These are phyloP conservation scores for Xylariomycetidae sp. DNA, from an alignment of 2,329 filamentous ascomycete genomes.

Conservation along the genomic window DNA sequence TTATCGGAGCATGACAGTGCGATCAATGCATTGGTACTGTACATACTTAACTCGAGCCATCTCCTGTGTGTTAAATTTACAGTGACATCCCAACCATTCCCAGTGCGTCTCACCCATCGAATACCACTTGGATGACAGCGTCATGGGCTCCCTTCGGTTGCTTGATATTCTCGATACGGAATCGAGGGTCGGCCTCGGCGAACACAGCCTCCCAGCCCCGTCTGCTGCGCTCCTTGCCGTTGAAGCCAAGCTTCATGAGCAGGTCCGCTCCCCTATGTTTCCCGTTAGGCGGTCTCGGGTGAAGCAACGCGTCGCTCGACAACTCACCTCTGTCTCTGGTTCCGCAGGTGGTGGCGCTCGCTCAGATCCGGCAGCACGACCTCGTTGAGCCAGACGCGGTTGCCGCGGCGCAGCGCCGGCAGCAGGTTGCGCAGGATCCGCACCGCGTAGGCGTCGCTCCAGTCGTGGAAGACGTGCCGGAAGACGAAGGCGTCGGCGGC, in stretches of 20 bases:
- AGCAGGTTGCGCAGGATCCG: slow-evolving; percentile 25
- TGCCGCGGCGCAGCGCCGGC: slow-evolving; percentile 21
- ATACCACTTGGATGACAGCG: slow-evolving; percentile 12
- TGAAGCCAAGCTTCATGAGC: slow-evolving; percentile 14
- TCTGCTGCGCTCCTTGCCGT: slow-evolving; percentile 13
- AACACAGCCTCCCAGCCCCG: slow-evolving; percentile 13
- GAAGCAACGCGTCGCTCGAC: too few species aligned
- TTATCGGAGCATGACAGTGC: slow-evolving; percentile 11
- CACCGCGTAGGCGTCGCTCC: slow-evolving; percentile 26
- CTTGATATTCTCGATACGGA: slow-evolving; percentile 10
- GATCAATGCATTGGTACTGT: not conserved
- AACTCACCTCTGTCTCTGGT: slow-evolving; percentile 10
- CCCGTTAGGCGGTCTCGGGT: too few species aligned
- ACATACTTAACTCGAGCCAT: too few species aligned
- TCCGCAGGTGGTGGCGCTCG: slow-evolving; percentile 1
- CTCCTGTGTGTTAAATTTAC: too few species aligned
- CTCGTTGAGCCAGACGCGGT: slow-evolving; percentile 18
- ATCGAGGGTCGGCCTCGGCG: slow-evolving; percentile 12
- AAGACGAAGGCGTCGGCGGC: slow-evolving; percentile 21
- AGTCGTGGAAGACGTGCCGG: slow-evolving; percentile 29
- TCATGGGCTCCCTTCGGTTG: slow-evolving; percentile 10
- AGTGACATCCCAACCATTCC: too few species aligned
- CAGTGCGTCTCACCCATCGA: slow-evolving; percentile 5
- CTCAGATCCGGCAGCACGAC: slow-evolving; percentile 18
- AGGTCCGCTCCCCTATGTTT: slow-evolving; percentile 17